Base-by-base conservation (phyloP, 2,329 filamentous ascomycete genomes). In the Erysiphe pulchra region DNA sequence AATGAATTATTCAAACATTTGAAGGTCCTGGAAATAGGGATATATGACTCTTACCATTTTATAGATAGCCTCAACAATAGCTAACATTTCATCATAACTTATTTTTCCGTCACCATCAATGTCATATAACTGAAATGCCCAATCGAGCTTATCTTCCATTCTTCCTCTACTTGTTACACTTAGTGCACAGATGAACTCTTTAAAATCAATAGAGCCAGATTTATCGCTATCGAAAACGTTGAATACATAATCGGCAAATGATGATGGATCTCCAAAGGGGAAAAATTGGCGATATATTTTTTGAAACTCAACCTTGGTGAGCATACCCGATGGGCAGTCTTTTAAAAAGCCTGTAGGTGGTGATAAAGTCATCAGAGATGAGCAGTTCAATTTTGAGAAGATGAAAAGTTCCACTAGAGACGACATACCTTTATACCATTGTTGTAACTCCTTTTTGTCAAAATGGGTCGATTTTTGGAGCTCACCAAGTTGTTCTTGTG, bases 201-300 rank as follows among this genome's bases (percentile, higher is more conserved):
- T 95, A 65, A 98, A 98, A 65, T 98, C 90, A 60, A 98, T 98
- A 54, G 82, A 87, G 53, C 90, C 90, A 40, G 84, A 93, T 59
- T 92, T 92, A 65, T 98, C 90, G 59, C 83, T 81, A 62, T 98
- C 90, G 62, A 98, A 98, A 36, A 98, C 90, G 56, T 94, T 93
- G 68, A 98, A 98, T 50, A 98, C 90, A 61, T 95, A 95, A 65
- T 95, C 87, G 60, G 90, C 90, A 61, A 98, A 98, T 2, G 83
- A 90, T 24, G 84, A 92, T 3, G 90, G 90, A 61, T 98, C 90
- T 54, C 90, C 90, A 58, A 95, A 95, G 13, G 90, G 90, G 63
- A 98, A 98, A 72, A 98, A 98, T 63, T 95, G 90, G 56, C 90
- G 83, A 65, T 98, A 98, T 58, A 98, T 98, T 67, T 95, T 95